Evolutionary conservation across 345 rosid genomes (phyloP), one percentile per base, ranked within the genome.

Genomic region (Raphanus sativus): DNA sequence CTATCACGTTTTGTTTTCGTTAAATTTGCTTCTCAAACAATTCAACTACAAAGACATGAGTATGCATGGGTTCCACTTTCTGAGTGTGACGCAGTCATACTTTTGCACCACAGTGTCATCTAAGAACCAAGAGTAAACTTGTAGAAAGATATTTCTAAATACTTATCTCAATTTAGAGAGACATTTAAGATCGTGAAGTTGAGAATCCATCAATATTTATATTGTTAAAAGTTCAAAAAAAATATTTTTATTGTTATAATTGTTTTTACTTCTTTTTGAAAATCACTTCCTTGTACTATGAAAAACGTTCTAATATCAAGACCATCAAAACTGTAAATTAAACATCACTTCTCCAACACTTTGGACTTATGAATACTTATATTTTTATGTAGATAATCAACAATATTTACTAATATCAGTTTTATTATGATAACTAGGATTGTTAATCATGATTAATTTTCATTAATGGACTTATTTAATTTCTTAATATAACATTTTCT

Each of bases 11-110:
- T 61, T 74, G 24, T 74, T 38, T 28, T 62, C 15, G 34, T 61
- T 52, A 50, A 38, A 36, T 21, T 79, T 62, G 62, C 38, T 61
- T 73, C 38, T 68, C 36, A 73, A 67, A 65, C 71, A 32, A 9
- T 24, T 71, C n/a, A 73, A 67, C 60, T 12, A 78, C 70, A 79
- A 48, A 62, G 71, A 71, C 32, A 67, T 52, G 62, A 74, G 68
- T 74, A 79, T 78, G 82, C 56, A 38, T 10, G 52, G 52, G 70
- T 68, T 79, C 75, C 70, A 79, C 78, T 79, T 74, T 79, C 65
- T 72, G 62, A 60, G 54, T 38, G 54, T 54, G 48, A 55, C 48
- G 10, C 9, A 34, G 38, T 34, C 38, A 38, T 38, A 38, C 45
- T 38, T 38, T 38, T 70, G 70, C 70, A 77, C 71, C 55, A 50